Evolutionary conservation across 768 basidiomycete genomes (phyloP).

Genomic region (Cystofilobasidium capitatum): DNA sequence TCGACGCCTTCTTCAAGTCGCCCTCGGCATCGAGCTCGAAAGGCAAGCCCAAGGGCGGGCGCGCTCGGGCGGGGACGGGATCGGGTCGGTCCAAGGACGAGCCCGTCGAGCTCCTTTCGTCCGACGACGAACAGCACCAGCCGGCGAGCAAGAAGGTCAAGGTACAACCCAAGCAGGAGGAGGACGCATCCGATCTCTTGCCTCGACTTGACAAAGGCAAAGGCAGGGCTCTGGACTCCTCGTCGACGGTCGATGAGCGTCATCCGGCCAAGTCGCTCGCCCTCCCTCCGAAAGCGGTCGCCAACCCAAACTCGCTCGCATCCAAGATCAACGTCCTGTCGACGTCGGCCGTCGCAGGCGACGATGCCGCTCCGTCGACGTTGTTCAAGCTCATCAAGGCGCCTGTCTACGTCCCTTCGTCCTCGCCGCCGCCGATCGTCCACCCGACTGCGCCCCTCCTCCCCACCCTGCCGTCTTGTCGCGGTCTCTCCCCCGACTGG

Average conservation of each 20-base stretch:
- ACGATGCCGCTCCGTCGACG: neutral
- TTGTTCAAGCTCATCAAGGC: neutral
- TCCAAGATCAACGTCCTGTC: neutral
- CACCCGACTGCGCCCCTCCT: neutral
- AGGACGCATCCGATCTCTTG: too few species aligned
- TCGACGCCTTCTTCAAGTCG: neutral
- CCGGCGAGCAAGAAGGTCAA: neutral
- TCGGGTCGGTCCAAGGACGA: neutral
- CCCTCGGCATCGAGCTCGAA: neutral
- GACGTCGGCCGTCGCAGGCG: neutral
- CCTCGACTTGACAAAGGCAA: too few species aligned
- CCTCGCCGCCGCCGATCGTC: neutral
- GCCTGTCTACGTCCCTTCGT: neutral
- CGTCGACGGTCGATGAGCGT: too few species aligned
- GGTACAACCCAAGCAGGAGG: neutral
- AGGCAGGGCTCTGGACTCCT: too few species aligned
- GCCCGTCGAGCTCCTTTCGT: conserved; percentile 5
- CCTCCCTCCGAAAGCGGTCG: neutral
- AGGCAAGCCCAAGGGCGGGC: neutral
- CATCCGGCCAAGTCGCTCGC: too few species aligned
- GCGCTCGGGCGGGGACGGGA: neutral
- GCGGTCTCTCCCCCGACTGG: neutral
- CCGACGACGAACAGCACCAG: neutral
- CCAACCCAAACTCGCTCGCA: neutral
- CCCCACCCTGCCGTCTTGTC: neutral